Evolutionary conservation across 163 green algal genomes (phyloP).

Genomic region (Botryococcus braunii): DNA sequence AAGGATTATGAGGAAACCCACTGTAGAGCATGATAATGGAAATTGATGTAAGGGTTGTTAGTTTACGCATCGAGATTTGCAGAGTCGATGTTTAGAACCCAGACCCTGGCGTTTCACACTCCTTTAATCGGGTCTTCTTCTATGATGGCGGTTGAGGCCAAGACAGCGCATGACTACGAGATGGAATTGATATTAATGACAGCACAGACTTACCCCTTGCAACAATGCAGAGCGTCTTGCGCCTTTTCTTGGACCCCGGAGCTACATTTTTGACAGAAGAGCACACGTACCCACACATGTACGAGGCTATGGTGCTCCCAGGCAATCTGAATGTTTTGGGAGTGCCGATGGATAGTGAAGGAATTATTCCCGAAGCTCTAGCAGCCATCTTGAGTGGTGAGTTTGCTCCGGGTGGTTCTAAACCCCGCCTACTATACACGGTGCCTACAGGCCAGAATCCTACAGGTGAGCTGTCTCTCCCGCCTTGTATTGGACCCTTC

Average conservation of each 20-base stretch:
- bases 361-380: constrained; percentile 27
- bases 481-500: too few relatives aligned
- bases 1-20: too few relatives aligned
- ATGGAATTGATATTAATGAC: too few relatives aligned
- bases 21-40: too few relatives aligned
- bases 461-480: constrained; percentile 50
- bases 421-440: constrained; percentile 58
- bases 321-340: constrained; percentile 35
- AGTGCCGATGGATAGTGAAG: constrained; percentile 32
- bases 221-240: constrained; percentile 30
- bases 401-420: background rate
- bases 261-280: constrained; percentile 57
- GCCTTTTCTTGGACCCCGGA: constrained; percentile 30
- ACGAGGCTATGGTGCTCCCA: constrained; percentile 48
- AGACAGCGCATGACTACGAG: too few relatives aligned
- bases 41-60: too few relatives aligned
- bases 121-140: too few relatives aligned
- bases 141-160: too few relatives aligned
- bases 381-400: constrained; percentile 1
- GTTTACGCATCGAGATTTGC: too few relatives aligned
- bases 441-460: constrained; percentile 74
- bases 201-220: too few relatives aligned
- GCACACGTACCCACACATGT: constrained; percentile 60
- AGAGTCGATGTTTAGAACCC: too few relatives aligned
- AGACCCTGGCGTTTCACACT: too few relatives aligned